These are phyloP conservation scores for Leishmania mexicana DNA, from an alignment of 208 protist species.

Conservation along the genomic window DNA sequence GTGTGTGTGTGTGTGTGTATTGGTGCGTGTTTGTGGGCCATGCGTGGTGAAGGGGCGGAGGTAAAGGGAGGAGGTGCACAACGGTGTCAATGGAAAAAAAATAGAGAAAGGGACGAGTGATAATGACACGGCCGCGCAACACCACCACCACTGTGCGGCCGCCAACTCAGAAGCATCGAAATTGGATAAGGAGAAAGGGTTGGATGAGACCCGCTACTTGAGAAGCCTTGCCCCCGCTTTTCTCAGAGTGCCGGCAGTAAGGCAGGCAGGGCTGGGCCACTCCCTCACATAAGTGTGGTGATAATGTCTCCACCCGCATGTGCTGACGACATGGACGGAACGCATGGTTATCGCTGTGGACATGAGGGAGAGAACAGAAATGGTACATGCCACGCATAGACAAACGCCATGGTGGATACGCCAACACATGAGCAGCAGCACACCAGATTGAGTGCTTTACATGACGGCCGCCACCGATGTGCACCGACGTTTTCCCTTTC, in stretches of 20 bases:
- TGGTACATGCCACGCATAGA: no score
- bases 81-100: neutral
- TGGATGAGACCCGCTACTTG: neutral
- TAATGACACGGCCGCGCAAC: neutral
- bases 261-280: neutral
- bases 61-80: no score
- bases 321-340: neutral
- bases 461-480: neutral
- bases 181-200: neutral
- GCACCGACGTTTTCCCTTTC: neutral
- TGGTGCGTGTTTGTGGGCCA: neutral
- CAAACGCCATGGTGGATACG: neutral
- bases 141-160: neutral
- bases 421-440: neutral
- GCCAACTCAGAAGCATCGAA: neutral
- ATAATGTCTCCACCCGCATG: neutral
- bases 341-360: neutral
- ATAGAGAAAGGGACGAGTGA: conserved; percentile 9
- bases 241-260: neutral
- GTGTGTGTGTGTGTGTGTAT: neutral
- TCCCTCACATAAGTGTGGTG: neutral
- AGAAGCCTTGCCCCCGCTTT: neutral
- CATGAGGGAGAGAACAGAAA: neutral
- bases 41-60: neutral
- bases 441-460: neutral